Conservation (phyloP, 2,329 filamentous ascomycete genomes). For the Cladophialophora yegresii region DNA sequence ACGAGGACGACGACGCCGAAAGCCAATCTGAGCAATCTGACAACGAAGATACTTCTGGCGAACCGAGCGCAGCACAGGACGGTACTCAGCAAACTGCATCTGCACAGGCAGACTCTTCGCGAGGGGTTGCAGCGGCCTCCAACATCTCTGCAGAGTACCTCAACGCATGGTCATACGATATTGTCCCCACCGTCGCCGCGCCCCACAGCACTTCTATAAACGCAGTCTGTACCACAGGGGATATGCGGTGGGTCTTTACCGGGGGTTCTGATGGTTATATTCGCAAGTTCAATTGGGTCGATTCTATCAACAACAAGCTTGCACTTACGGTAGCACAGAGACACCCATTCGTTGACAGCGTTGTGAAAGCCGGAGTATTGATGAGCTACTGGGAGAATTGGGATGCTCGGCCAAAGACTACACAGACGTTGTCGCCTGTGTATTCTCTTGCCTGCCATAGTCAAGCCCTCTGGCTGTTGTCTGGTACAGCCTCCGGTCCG, state of each 20-base stretch:
- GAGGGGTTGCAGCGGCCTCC: constrained; percentile 42
- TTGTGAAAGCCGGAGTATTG: constrained; percentile 89
- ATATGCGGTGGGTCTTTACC: constrained; percentile 92
- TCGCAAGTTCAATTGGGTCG: constrained; percentile 91
- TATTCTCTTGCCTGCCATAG: constrained; percentile 93
- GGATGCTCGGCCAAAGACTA: constrained; percentile 57
- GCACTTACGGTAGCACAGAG: constrained; percentile 91
- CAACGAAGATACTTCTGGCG: constrained; percentile 46
- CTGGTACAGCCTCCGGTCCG: constrained; percentile 82
- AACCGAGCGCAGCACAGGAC: constrained; percentile 44
- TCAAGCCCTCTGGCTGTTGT: constrained; percentile 85
- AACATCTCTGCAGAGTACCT: constrained; percentile 74
- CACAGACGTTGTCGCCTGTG: constrained; percentile 65
- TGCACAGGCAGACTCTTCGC: constrained; percentile 32
- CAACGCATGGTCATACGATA: constrained; percentile 81
- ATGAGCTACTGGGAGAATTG: constrained; percentile 99
- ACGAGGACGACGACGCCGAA: constrained; percentile 52
- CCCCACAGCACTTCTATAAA: constrained; percentile 96
- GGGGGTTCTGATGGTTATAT: constrained; percentile 95
- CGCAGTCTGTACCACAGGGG: constrained; percentile 83
- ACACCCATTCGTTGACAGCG: constrained; percentile 96
- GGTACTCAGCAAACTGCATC: constrained; percentile 41
- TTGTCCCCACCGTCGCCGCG: constrained; percentile 93
- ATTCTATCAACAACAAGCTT: constrained; percentile 92
- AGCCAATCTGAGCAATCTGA: constrained; percentile 41